These are phyloP conservation scores for Colletotrichum melonis DNA, from an alignment of 2,329 filamentous ascomycete genomes.

Conservation along the genomic window DNA sequence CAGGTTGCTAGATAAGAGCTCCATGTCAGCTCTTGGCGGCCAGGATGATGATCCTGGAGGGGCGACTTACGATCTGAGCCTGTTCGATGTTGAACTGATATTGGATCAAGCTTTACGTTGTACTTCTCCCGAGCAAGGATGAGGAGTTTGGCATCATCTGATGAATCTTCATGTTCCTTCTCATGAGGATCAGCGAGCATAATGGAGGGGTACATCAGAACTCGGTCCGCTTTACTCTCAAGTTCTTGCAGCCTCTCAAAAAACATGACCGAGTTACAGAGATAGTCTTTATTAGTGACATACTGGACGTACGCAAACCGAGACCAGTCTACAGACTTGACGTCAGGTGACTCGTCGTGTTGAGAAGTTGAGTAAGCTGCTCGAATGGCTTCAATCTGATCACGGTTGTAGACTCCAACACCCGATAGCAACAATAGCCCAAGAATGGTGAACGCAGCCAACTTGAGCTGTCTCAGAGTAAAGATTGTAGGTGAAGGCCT, in stretches of 20 bases:
- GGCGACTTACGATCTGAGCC: conserved; percentile 48
- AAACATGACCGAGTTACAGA: conserved; percentile 64
- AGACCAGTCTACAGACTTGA: conserved; percentile 48
- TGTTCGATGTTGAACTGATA: conserved; percentile 51
- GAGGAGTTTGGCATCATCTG: conserved; percentile 48
- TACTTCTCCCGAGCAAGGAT: conserved; percentile 57
- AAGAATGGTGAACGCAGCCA: neutral
- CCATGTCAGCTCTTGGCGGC: neutral
- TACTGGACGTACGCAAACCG: conserved; percentile 61
- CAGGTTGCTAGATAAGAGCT: conserved; percentile 55
- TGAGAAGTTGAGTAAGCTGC: neutral
- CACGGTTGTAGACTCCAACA: neutral
- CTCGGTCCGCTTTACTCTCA: conserved; percentile 54
- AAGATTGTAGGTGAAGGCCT: neutral
- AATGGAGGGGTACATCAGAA: conserved; percentile 57
- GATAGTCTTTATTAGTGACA: conserved; percentile 57
- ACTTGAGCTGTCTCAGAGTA: neutral
- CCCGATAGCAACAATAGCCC: neutral
- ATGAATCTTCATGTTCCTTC: conserved; percentile 37
- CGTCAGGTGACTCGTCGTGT: neutral
- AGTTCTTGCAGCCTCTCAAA: conserved; percentile 57
- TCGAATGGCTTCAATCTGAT: neutral
- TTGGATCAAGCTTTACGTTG: conserved; percentile 54
- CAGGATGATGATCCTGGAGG: too few species aligned
- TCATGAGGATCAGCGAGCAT: conserved; percentile 48